Base-by-base conservation (phyloP, 257 asterid species). In the Przewalskia tangutica region DNA sequence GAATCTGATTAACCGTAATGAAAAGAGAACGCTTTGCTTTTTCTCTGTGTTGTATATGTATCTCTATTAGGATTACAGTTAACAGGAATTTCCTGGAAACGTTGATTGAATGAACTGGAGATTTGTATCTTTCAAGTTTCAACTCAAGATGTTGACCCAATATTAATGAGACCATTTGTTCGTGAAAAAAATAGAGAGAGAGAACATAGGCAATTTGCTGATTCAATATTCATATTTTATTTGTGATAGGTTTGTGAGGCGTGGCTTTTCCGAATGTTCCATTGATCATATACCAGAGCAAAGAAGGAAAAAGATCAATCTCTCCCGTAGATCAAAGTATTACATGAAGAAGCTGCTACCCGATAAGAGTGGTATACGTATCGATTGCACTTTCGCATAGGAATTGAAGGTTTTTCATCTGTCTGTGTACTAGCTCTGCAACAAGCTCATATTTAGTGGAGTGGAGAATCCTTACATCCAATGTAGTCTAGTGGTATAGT, bases 241-340 rank as follows among this genome's bases (percentile, higher is more conserved):
- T 12, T 82, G 77, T 63, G 82, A 54, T 87, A 96, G 99, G 99
- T 96, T 96, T 85, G 94, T 93, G 44, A 89, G 98, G 81, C 99
- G 99, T 18, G 99, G 99, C 10, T 96, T 96, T 88, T 84, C 90
- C 0, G 98, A 96, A 65, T 93, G 98, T 83, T 89, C 91, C 53
- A 88, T 94, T 14, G 97, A 92, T 58, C 65, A 64, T 83, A 83
- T 94, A 90, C 99, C 99, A 1, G 89, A 89, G 81, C 87, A 85
- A 88, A 91, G 91, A 89, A 90, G 95, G 91, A 87, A 92, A 82
- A 89, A 67, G 90, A 96, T 96, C 81, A 89, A 96, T 50, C 86
- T 93, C 5, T 90, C 94, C 63, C 97, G 99, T 16, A 84, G 86
- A 76, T 93, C 99, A 10, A 96, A 96, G 89, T 96, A 94, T 84